phyloP scores from a whole-genome alignment of 23 red algal species.

The Pyropia yezoensis region DNA sequence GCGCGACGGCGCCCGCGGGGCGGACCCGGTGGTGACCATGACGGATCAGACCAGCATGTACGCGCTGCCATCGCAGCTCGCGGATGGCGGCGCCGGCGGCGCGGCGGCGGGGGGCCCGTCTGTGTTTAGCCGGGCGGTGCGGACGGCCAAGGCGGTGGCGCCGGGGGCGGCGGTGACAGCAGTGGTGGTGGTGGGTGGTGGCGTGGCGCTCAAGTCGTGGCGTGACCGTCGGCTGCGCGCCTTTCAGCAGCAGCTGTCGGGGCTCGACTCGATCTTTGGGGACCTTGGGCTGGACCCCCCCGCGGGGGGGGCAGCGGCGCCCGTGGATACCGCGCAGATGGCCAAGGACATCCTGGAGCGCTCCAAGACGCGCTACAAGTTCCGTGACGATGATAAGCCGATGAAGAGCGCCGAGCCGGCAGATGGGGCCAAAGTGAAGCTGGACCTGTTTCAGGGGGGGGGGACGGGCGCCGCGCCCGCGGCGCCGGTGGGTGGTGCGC shows the following conservation, averaged over 20 bases:
- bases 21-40: constrained; percentile 44
- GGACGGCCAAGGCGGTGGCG: constrained; percentile 8
- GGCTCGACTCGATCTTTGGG: constrained; percentile 12
- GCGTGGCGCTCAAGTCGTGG: constrained; percentile 9
- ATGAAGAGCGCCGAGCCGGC: not conserved
- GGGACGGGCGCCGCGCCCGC: not conserved
- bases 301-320: not conserved
- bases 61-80: constrained; percentile 32
- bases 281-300: constrained; percentile 11
- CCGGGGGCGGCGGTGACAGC: constrained; percentile 15
- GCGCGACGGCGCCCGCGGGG: too few species aligned
- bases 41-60: constrained; percentile 53
- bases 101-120: constrained; percentile 4
- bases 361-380: constrained; percentile 25
- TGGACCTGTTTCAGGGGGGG: constrained; percentile 28
- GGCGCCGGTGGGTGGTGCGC: too few species aligned
- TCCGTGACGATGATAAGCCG: constrained; percentile 5
- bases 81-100: constrained; percentile 16
- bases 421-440: constrained; percentile 28
- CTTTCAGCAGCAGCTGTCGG: constrained; percentile 41
- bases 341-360: constrained; percentile 4
- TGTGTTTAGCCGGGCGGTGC: not conserved
- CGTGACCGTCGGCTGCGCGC: constrained; percentile 41
- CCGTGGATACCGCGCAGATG: not conserved
- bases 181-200: constrained; percentile 14